These are phyloP conservation scores for Ceratobasidium sp. DNA, from an alignment of 1,284 basidiomycete species.

Conservation along the genomic window DNA sequence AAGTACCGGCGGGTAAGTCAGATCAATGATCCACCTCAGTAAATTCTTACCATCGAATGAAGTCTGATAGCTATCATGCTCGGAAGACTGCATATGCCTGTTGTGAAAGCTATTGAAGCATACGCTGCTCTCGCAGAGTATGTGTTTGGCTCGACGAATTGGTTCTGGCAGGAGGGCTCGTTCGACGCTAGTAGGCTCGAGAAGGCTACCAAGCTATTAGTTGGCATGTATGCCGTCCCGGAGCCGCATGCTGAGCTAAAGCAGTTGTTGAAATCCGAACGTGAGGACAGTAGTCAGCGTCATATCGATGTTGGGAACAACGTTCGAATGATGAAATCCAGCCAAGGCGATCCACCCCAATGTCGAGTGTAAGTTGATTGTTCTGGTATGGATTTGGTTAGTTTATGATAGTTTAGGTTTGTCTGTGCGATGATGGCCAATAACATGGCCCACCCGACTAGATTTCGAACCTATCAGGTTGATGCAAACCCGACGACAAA, in stretches of 20 bases:
- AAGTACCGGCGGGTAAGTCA: constrained; percentile 38
- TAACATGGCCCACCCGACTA: not conserved
- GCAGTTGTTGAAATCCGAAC: too few species aligned
- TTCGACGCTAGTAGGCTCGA: constrained; percentile 9
- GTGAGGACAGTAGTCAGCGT: too few species aligned
- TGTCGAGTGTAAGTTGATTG: too few species aligned
- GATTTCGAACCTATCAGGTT: constrained; percentile 1
- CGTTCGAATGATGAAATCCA: too few species aligned
- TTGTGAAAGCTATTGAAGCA: not conserved
- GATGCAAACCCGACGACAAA: not conserved
- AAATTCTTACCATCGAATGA: not conserved
- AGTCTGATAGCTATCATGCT: constrained; percentile 50
- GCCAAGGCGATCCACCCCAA: too few species aligned
- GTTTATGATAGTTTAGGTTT: not conserved
- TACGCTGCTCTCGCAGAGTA: not conserved
- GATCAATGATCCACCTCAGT: not conserved
- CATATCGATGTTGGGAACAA: too few species aligned
- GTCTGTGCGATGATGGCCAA: constrained; percentile 1
- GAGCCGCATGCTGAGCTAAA: too few species aligned
- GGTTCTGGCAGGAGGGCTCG: constrained; percentile 6
- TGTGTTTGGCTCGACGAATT: constrained; percentile 9
- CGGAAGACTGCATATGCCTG: constrained; percentile 45
- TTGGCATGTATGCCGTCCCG: not conserved
- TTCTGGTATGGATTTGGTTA: too few species aligned
- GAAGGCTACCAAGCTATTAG: constrained; percentile 1